These are phyloP conservation scores for Apiospora rasikravindrae DNA, from an alignment of 2,329 filamentous ascomycete species.

Conservation along the genomic window DNA sequence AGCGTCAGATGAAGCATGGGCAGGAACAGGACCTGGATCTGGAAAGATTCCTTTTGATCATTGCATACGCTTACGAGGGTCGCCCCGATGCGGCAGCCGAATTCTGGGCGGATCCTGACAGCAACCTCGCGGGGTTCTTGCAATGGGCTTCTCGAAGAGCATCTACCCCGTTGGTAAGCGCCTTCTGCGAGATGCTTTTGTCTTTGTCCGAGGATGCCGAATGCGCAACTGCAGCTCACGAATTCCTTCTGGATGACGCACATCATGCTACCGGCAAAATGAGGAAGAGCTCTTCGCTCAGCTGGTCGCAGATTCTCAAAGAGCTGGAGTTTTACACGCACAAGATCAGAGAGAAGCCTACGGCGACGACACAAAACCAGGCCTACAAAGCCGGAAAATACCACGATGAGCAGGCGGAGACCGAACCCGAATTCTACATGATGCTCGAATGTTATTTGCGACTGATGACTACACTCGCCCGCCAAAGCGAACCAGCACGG, in stretches of 20 bases:
- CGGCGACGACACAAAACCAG: constrained; percentile 51
- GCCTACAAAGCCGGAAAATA: constrained; percentile 65
- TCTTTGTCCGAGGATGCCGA: constrained; percentile 83
- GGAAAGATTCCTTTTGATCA: constrained; percentile 89
- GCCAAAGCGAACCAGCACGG: constrained; percentile 74
- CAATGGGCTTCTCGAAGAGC: constrained; percentile 96
- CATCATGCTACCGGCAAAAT: constrained; percentile 76
- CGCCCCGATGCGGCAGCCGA: constrained; percentile 82
- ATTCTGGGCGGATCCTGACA: constrained; percentile 92
- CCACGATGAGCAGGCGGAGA: constrained; percentile 71
- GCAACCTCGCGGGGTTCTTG: constrained; percentile 91
- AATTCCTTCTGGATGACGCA: constrained; percentile 87
- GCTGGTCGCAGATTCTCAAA: constrained; percentile 90
- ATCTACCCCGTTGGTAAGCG: constrained; percentile 93
- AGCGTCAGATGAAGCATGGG: constrained; percentile 69
- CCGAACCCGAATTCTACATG: constrained; percentile 89
- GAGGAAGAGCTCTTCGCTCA: constrained; percentile 82
- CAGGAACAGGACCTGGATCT: constrained; percentile 75
- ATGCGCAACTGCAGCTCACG: constrained; percentile 84
- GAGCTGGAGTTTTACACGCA: constrained; percentile 85
- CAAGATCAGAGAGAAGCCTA: constrained; percentile 76
- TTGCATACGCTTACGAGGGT: constrained; percentile 88
- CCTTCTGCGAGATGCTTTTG: constrained; percentile 95
- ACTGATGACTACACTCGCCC: constrained; percentile 80
- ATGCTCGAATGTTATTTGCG: constrained; percentile 96